These are phyloP conservation scores for Hymenoscyphus fructigenus DNA, from an alignment of 2,329 filamentous ascomycete species.

Conservation along the genomic window DNA sequence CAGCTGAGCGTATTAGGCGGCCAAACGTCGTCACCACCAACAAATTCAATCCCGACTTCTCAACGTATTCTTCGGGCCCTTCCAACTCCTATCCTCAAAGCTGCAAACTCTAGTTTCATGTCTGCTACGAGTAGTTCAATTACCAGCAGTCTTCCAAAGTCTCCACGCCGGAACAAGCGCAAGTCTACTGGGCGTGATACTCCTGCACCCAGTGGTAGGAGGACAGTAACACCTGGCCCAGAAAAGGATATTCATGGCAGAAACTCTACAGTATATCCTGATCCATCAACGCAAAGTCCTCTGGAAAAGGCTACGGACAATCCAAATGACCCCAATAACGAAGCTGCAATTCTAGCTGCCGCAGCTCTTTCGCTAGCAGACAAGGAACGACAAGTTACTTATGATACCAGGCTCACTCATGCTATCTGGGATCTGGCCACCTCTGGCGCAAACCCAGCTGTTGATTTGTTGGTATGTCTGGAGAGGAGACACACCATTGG, in stretches of 20 bases:
- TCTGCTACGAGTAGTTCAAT: slow-evolving; percentile 85
- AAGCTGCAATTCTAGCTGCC: slow-evolving; percentile 42
- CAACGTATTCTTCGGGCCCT: slow-evolving; percentile 88
- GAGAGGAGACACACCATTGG: slow-evolving; percentile 90
- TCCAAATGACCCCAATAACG: slow-evolving; percentile 32
- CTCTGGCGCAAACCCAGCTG: slow-evolving; percentile 86
- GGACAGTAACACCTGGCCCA: slow-evolving; percentile 38
- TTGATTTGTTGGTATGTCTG: slow-evolving; percentile 88
- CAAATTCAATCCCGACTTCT: slow-evolving; percentile 83
- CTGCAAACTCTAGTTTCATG: slow-evolving; percentile 95
- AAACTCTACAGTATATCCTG: slow-evolving; percentile 33
- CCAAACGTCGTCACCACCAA: slow-evolving; percentile 71
- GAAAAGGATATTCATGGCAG: slow-evolving; percentile 35
- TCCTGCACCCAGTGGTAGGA: slow-evolving; percentile 36
- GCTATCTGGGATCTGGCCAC: slow-evolving; percentile 94
- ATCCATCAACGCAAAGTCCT: slow-evolving; percentile 29
- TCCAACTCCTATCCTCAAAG: slow-evolving; percentile 86
- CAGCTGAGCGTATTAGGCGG: slow-evolving; percentile 80
- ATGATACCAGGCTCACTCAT: slow-evolving; percentile 84
- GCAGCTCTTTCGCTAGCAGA: slow-evolving; percentile 64
- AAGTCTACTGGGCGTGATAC: slow-evolving; percentile 48
- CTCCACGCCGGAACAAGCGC: slow-evolving; percentile 58
- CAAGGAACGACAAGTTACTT: slow-evolving; percentile 70
- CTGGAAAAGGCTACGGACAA: slow-evolving; percentile 32
- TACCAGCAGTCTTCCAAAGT: slow-evolving; percentile 72